These are phyloP conservation scores for Circinella umbellata DNA, from an alignment of 371 early-diverging fungal species.

Conservation along the genomic window DNA sequence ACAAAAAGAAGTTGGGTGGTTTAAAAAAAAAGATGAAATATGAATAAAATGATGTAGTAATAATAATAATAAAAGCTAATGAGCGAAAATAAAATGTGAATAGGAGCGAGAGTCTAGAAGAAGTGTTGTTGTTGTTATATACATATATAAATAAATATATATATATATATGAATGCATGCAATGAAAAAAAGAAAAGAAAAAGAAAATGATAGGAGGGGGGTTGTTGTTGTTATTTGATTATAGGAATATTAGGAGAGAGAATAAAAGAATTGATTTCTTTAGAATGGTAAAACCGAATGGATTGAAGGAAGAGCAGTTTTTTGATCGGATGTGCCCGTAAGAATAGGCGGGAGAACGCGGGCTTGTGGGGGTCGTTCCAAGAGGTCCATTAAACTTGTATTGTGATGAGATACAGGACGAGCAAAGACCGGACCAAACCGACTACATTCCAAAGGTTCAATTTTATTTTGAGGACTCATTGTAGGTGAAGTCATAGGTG, in stretches of 20 bases:
- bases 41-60: too few relatives aligned
- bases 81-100: too few relatives aligned
- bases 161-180: not conserved
- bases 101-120: too few relatives aligned
- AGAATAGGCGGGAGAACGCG: constrained; percentile 52
- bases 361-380: constrained; percentile 54
- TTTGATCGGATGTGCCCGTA: constrained; percentile 10
- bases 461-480: constrained; percentile 20
- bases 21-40: too few relatives aligned
- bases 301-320: constrained; percentile 31
- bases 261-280: constrained; percentile 9
- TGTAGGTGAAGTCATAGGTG: constrained; percentile 16
- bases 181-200: constrained; percentile 2
- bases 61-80: too few relatives aligned
- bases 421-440: constrained; percentile 24
- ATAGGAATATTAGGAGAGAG: not conserved
- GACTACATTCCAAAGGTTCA: constrained; percentile 37
- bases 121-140: too few relatives aligned
- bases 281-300: constrained; percentile 39
- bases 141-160: too few relatives aligned
- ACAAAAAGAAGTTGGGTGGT: too few relatives aligned
- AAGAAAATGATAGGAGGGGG: not conserved
- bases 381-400: constrained; percentile 39
- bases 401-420: constrained; percentile 18
- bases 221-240: constrained; percentile 1